These are phyloP conservation scores for Aspergillus amoenus DNA, from an alignment of 2,329 filamentous ascomycete genomes.

Conservation along the genomic window DNA sequence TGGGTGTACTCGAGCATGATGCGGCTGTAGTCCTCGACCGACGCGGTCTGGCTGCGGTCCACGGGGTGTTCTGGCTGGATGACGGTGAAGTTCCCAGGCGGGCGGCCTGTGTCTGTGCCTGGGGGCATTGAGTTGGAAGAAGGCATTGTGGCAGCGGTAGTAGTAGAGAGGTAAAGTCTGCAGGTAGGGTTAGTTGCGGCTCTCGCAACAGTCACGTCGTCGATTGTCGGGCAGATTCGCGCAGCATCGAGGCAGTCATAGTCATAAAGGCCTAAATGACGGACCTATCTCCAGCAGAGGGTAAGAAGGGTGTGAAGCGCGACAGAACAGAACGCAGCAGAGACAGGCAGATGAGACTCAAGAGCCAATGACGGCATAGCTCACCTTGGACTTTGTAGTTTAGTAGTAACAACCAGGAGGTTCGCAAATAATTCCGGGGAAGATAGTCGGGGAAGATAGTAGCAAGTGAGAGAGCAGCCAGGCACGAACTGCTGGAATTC, in stretches of 20 bases:
- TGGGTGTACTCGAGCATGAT: constrained; percentile 41
- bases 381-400: too few species aligned
- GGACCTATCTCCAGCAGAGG: background rate
- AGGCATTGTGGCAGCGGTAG: constrained; percentile 8
- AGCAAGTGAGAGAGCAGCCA: too few species aligned
- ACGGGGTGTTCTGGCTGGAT: constrained; percentile 20
- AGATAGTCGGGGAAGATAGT: too few species aligned
- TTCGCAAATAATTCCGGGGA: too few species aligned
- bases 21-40: constrained; percentile 40
- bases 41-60: constrained; percentile 22
- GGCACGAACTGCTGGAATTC: too few species aligned
- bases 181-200: background rate
- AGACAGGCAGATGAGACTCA: too few species aligned
- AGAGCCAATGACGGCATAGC: too few species aligned
- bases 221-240: too few species aligned
- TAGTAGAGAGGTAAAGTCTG: background rate
- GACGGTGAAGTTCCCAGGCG: constrained; percentile 16
- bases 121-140: constrained; percentile 9
- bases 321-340: background rate
- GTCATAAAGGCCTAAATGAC: too few species aligned
- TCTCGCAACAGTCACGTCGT: background rate
- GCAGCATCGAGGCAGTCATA: too few species aligned
- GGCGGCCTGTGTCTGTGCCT: constrained; percentile 18
- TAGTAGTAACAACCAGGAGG: too few species aligned
- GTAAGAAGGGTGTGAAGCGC: background rate